phyloP scores from a whole-genome alignment of 257 asterid genomes.

The Ballota nigra region DNA sequence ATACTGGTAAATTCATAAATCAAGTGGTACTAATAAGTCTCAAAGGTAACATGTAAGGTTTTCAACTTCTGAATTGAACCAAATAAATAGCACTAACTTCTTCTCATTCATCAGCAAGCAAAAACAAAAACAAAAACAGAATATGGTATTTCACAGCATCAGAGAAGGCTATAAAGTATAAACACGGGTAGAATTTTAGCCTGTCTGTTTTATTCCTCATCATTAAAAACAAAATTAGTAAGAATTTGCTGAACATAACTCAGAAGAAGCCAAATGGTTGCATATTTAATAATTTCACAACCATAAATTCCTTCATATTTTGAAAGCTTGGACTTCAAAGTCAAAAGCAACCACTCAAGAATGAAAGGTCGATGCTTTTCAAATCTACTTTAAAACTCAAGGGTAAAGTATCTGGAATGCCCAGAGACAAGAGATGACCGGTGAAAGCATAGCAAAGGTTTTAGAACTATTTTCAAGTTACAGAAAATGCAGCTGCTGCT shows the following conservation, averaged over 20 bases:
- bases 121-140: background rate
- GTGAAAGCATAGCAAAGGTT: background rate
- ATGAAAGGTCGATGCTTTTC: background rate
- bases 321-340: background rate
- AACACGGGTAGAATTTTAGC: background rate
- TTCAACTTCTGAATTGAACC: background rate
- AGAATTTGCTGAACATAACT: background rate
- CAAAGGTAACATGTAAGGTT: background rate
- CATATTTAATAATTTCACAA: background rate
- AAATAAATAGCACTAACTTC: background rate
- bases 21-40: background rate
- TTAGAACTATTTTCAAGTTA: background rate
- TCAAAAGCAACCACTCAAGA: background rate
- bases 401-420: background rate
- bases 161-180: background rate
- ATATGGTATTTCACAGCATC: background rate
- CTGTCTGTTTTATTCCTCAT: background rate
- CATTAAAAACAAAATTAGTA: slow-evolving; percentile 4
- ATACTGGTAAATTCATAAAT: background rate
- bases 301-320: background rate
- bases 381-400: background rate
- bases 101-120: background rate
- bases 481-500: background rate
- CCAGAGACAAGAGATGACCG: background rate
- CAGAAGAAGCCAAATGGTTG: background rate